These are phyloP conservation scores for Colletotrichum nymphaeae DNA, from an alignment of 2,329 filamentous ascomycete genomes.

Conservation along the genomic window DNA sequence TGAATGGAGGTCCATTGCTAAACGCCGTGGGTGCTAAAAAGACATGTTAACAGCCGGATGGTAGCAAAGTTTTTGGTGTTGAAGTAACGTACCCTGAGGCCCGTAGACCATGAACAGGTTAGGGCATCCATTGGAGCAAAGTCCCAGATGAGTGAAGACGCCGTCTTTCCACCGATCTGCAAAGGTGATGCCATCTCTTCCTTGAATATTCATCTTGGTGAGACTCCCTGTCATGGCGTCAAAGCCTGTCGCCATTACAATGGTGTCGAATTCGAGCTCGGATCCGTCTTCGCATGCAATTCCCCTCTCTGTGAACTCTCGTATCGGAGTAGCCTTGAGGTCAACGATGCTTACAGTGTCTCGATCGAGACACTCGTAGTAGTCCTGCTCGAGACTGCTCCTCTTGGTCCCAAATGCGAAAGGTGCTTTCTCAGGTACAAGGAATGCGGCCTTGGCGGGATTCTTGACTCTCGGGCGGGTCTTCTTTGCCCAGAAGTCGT, in stretches of 20 bases:
- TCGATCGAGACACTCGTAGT: conserved; percentile 62
- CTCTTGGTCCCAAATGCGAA: conserved; percentile 61
- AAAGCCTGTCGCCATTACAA: conserved; percentile 49
- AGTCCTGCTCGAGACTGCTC: conserved; percentile 57
- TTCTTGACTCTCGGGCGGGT: conserved; percentile 56
- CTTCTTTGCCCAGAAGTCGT: conserved; percentile 61
- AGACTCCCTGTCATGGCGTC: conserved; percentile 48
- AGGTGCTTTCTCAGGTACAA: conserved; percentile 58
- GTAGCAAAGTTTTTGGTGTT: conserved; percentile 2
- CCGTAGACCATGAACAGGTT: conserved; percentile 41
- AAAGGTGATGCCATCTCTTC: conserved; percentile 41
- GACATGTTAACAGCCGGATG: neutral
- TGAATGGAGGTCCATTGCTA: conserved; percentile 34
- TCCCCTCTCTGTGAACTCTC: conserved; percentile 50
- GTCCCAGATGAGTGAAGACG: conserved; percentile 43
- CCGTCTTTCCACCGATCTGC: conserved; percentile 46
- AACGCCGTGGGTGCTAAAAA: conserved; percentile 36
- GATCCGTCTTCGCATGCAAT: conserved; percentile 51
- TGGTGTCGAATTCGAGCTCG: conserved; percentile 48
- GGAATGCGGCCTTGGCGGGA: conserved; percentile 53
- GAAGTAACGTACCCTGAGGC: conserved; percentile 32
- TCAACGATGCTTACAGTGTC: conserved; percentile 58
- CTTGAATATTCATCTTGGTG: conserved; percentile 44
- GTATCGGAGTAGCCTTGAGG: conserved; percentile 55
- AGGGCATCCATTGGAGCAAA: conserved; percentile 36